Evolutionary conservation across 208 protist species (phyloP).

Genomic region (Crithidia sp.): DNA sequence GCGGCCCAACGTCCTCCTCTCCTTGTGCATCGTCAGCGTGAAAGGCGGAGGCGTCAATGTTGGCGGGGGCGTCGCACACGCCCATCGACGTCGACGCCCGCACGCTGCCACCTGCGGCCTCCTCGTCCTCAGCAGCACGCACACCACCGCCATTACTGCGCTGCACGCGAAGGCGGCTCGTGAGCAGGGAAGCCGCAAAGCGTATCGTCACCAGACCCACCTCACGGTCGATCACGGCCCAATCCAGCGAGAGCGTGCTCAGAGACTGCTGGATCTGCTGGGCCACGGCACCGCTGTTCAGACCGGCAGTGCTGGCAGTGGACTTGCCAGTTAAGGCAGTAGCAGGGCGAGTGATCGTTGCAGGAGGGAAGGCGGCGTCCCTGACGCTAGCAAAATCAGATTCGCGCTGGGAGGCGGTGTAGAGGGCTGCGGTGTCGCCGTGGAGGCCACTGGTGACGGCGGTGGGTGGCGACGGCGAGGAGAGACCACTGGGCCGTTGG

Average conservation of each 20-base stretch:
- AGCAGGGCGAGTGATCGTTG: too few species aligned
- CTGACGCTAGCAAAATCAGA: not conserved
- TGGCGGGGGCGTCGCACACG: not conserved
- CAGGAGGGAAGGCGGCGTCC: not conserved
- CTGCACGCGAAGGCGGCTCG: constrained; percentile 18
- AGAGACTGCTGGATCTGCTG: constrained; percentile 18
- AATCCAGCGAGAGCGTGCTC: constrained; percentile 21
- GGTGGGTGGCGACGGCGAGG: not conserved
- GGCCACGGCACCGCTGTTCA: not conserved
- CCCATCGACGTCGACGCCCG: too few species aligned
- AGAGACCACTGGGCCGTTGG: not conserved
- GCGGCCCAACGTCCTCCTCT: constrained; percentile 4
- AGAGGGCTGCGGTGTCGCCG: not conserved
- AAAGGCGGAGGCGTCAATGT: not conserved
- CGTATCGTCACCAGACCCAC: constrained; percentile 19
- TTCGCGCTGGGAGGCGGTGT: not conserved
- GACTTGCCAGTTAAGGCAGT: too few species aligned
- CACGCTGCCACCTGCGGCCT: not conserved
- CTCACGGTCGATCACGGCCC: constrained; percentile 20
- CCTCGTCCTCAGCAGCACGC: not conserved
- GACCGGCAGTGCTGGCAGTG: too few species aligned
- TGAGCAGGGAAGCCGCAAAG: constrained; percentile 17
- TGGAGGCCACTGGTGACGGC: not conserved
- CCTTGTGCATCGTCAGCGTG: not conserved
- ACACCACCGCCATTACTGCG: not conserved